These are phyloP conservation scores for Picea glauca DNA, from an alignment of 75 land plant genomes.

Conservation along the genomic window DNA sequence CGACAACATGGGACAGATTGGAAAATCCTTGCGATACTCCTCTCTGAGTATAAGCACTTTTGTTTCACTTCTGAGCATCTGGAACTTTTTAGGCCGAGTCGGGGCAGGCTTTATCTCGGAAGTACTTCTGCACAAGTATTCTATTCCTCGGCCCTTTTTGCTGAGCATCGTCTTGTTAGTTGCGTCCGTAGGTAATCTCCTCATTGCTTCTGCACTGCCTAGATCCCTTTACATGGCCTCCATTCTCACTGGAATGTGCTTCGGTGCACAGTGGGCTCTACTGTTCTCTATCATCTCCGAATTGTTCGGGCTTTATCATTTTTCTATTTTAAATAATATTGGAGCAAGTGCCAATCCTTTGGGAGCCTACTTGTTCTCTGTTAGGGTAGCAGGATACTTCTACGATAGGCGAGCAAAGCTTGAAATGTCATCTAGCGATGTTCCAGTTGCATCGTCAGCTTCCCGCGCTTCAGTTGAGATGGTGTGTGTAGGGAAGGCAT, in stretches of 20 bases:
- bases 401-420: slow-evolving; percentile 15
- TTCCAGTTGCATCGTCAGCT: too few species aligned
- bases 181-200: not conserved
- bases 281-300: slow-evolving; percentile 31
- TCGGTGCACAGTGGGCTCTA: slow-evolving; percentile 33
- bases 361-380: slow-evolving; percentile 15
- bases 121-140: too few species aligned
- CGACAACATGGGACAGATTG: too few species aligned
- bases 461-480: too few species aligned
- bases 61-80: too few species aligned
- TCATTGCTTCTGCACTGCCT: slow-evolving; percentile 8
- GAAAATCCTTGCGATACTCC: too few species aligned
- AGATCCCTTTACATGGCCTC: slow-evolving; percentile 20
- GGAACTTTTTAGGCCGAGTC: too few species aligned
- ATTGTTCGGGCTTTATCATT: slow-evolving; percentile 25
- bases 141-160: too few species aligned
- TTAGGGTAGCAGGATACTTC: slow-evolving; percentile 20
- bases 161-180: too few species aligned
- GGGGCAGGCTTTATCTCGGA: too few species aligned
- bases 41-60: too few species aligned
- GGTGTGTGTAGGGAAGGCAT: slow-evolving; percentile 18
- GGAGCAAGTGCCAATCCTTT: slow-evolving; percentile 12
- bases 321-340: slow-evolving; percentile 15
- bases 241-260: slow-evolving; percentile 23
- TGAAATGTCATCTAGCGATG: too few species aligned